Base-by-base conservation (phyloP, 129 eudicot species). In the Flaveria trinervia region DNA sequence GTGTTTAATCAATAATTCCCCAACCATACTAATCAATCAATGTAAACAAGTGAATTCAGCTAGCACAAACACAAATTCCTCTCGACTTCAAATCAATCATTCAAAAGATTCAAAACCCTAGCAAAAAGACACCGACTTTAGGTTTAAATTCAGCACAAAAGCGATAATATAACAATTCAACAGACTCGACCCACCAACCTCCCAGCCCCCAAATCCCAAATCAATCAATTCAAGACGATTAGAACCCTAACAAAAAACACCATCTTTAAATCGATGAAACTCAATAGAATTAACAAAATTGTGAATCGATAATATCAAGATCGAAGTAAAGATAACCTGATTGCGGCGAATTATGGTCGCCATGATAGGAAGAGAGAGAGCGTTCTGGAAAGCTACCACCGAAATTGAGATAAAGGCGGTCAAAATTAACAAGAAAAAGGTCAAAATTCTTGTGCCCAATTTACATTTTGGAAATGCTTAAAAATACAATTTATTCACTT, bases 291-390 rank as follows among this genome's bases (percentile, higher is more conserved):
- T 23, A 9, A 22, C 20, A 62, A 25, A 56, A 69, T 7, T 44
- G 23, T 20, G 30, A 57, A 57, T 15, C 5, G 12, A 68, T 36
- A 0, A 1, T 36, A 78, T 26, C 12, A 70, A 12, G 43, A 46
- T 26, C 22, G 76, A 76, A 45, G 7, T 72, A 52, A 62, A 43
- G n/a, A 23, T 5, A 54, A 85, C 86, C 85, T 85, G 89, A 60
- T 50, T 73, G 79, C 68, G 56, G 79, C 3, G 83, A 80, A 73
- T 82, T 85, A 75, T 76, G 76, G 78, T 67, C 9, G 81, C 82
- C 85, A 82, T 82, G 78, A 79, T 52, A 61, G 73, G 52, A 79
- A 50, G 79, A 77, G 78, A 57, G 15, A 61, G 67, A 55, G 26
- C 7, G 2, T 61, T 61, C 12, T 64, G 46, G 82, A 73, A 73